Conservation (phyloP, 352 stramenopile genomes). For the Globisporangium abappressorium region DNA sequence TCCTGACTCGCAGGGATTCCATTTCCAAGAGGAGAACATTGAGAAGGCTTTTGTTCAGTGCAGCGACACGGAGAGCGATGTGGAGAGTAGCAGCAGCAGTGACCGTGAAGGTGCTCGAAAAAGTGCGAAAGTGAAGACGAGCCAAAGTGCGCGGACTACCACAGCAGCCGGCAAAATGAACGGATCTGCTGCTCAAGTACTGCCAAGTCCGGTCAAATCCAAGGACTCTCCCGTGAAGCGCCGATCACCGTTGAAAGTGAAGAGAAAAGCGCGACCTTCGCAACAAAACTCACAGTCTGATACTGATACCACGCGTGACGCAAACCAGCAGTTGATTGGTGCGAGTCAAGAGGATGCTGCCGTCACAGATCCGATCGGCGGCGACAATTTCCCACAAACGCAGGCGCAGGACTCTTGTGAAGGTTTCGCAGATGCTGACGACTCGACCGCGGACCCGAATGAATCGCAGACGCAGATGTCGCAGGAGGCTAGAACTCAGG, state of each 20-base stretch:
- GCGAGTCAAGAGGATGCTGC: background rate
- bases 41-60: constrained; percentile 45
- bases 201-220: background rate
- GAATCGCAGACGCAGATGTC: constrained; percentile 9
- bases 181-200: background rate
- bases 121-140: background rate
- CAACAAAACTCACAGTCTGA: background rate
- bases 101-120: background rate
- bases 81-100: constrained; percentile 1
- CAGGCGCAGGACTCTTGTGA: constrained; percentile 9
- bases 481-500: background rate
- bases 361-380: background rate
- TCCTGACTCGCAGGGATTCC: constrained; percentile 30
- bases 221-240: background rate
- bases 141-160: background rate
- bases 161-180: background rate
- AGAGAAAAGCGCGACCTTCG: background rate
- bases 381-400: constrained; percentile 4
- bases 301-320: background rate
- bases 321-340: background rate
- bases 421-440: constrained; percentile 1
- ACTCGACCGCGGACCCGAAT: background rate
- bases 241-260: background rate
- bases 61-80: constrained; percentile 47
- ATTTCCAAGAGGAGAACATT: constrained; percentile 54